Evolutionary conservation across 2,329 filamentous ascomycete genomes (phyloP).

Genomic region (Cordyceps javanica): DNA sequence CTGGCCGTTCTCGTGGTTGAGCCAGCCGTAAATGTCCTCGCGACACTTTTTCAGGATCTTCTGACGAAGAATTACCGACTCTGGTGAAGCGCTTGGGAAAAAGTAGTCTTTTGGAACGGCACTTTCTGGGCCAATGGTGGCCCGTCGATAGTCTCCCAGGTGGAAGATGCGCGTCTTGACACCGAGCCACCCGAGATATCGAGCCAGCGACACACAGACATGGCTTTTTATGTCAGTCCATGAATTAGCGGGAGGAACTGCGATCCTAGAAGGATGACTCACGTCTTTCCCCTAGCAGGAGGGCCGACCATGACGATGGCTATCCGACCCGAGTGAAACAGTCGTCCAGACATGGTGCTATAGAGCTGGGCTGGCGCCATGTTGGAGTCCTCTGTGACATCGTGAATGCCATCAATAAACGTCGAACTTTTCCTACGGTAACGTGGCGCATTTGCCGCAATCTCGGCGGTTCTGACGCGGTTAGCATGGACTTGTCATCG

Average conservation of each 20-base stretch:
- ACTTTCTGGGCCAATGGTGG: conserved; percentile 75
- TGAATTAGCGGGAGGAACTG: neutral
- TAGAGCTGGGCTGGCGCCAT: conserved; percentile 95
- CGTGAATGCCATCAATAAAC: conserved; percentile 95
- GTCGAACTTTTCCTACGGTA: conserved; percentile 92
- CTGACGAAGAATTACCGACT: conserved; percentile 87
- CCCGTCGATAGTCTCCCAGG: conserved; percentile 89
- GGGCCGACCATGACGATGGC: conserved; percentile 96
- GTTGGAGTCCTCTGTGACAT: conserved; percentile 72
- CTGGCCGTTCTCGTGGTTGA: conserved; percentile 96
- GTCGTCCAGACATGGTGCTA: conserved; percentile 92
- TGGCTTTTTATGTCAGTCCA: conserved; percentile 51
- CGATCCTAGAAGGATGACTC: conserved; percentile 27
- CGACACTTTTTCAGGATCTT: conserved; percentile 97
- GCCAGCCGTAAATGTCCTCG: conserved; percentile 92
- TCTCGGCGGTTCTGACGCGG: conserved; percentile 69
- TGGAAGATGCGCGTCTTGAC: conserved; percentile 99
- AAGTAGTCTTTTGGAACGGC: conserved; percentile 96
- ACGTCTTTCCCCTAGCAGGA: conserved; percentile 93
- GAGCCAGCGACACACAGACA: conserved; percentile 89
- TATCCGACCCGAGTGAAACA: conserved; percentile 96
- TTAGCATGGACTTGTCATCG: conserved; percentile 22
- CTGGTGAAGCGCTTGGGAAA: conserved; percentile 86
- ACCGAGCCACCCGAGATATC: conserved; percentile 93
- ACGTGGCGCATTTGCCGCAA: conserved; percentile 82